Base-by-base conservation (phyloP, 176 grass and related monocot species). In the Ensete ventricosum region DNA sequence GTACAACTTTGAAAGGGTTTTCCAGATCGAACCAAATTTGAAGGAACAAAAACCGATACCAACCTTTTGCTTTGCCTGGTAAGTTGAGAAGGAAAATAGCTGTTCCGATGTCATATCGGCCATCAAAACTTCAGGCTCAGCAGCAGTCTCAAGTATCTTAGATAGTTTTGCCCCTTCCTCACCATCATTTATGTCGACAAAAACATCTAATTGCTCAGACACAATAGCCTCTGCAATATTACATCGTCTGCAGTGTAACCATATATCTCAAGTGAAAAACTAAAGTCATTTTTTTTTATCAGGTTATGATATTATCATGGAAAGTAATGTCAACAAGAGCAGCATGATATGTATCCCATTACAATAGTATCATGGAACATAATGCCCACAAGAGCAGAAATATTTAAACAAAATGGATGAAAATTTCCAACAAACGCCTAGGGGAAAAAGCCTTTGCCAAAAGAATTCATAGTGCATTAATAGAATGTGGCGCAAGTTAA, bases 111-210 rank as follows among this genome's bases (percentile, higher is more conserved):
- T 85, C 94, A 98, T 85, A 67, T 66, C 90, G 24, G 88, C 88
- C 86, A 93, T 83, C 69, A 98, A 76, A 76, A 93, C 75, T 83
- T 98, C 94, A 72, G 94, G 90, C 19, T 98, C 94, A 81, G 94
- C 94, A 29, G 90, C 63, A 67, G 57, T 62, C 84, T 93, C 90
- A 62, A 98, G 81, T 66, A 93, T 84, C 81, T 91, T 85, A 54
- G 17, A 87, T 77, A 98, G 81, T 79, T 89, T 87, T 53, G 94
- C 88, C 67, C 90, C 90, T 82, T 98, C 94, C 52, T 92, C 86
- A 24, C 66, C 50, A 52, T 84, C 88, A 82, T 90, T 84, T 14
- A 80, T 19, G 49, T 55, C 84, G 58, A 76, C 80, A 80, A 74
- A 86, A 34, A 87, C 69, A 74, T 98, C 94, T 76, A 82, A 77